These are phyloP conservation scores for Phoenix roebelenii DNA, from an alignment of 176 grass and related monocot species.

Conservation along the genomic window DNA sequence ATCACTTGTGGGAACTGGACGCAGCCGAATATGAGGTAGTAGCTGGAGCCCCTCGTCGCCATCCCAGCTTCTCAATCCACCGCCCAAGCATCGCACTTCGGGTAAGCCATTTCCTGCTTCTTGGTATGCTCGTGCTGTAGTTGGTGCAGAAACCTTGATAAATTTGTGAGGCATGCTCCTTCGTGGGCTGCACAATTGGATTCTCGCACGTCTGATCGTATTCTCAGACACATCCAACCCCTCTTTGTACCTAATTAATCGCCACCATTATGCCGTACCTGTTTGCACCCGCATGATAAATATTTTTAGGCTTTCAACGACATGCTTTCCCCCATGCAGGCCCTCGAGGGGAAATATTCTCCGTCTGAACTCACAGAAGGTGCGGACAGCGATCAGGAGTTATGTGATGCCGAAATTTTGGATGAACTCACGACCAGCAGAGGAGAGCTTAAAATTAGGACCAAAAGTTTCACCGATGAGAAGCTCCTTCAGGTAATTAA, in stretches of 20 bases:
- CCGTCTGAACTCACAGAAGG: constrained; percentile 17
- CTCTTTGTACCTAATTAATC: no score
- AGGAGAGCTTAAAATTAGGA: constrained; percentile 72
- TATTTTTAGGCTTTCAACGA: no score
- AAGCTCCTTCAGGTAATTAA: constrained; percentile 44
- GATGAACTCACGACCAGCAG: constrained; percentile 75
- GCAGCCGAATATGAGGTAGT: constrained; percentile 93
- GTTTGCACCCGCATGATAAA: no score
- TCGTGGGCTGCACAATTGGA: no score
- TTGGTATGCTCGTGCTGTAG: no score
- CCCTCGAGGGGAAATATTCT: constrained; percentile 10
- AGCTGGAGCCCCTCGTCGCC: constrained; percentile 27
- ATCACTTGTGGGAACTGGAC: constrained; percentile 54
- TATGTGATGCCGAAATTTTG: constrained; percentile 64
- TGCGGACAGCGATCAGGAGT: constrained; percentile 10
- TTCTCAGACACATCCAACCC: no score
- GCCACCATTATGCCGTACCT: no score
- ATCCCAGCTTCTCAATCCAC: constrained; percentile 6
- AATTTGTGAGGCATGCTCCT: no score
- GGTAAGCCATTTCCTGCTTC: constrained; percentile 17
- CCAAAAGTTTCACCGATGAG: constrained; percentile 36
- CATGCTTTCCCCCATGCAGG: constrained; percentile 26
- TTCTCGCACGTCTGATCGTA: no score
- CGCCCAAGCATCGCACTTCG: background rate
- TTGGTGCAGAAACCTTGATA: no score